phyloP scores from a whole-genome alignment of 176 grass and related monocot genomes.

The Alopecurus myosuroides region DNA sequence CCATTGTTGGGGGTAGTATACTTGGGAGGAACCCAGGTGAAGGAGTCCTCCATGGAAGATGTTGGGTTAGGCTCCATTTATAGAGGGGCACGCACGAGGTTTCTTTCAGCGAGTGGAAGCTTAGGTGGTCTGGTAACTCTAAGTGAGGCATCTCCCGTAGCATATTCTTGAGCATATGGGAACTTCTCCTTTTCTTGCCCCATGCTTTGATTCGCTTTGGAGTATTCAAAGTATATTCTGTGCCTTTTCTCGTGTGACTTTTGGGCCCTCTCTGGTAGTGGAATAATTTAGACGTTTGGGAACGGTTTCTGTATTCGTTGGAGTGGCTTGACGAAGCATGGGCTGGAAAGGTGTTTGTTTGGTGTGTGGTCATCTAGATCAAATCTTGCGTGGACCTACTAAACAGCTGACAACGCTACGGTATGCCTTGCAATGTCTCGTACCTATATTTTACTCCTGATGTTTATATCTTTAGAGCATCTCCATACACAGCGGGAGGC shows the following conservation, averaged over 20 bases:
- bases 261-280: not conserved
- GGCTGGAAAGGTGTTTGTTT: conserved; percentile 26
- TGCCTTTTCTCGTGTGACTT: conserved; percentile 16
- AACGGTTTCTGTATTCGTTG: not conserved
- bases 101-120: conserved; percentile 37
- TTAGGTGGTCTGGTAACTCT: conserved; percentile 28
- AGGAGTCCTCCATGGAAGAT: conserved; percentile 38
- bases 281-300: not conserved
- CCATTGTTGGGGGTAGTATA: conserved; percentile 29
- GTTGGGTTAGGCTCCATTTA: conserved; percentile 25
- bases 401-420: not conserved
- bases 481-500: no score
- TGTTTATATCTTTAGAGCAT: no score
- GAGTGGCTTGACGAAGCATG: conserved; percentile 40
- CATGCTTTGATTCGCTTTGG: conserved; percentile 30
- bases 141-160: conserved; percentile 40
- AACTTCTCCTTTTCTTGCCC: conserved; percentile 13
- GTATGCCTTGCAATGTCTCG: not conserved
- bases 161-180: conserved; percentile 50
- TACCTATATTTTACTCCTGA: not conserved
- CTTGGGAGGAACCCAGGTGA: not conserved
- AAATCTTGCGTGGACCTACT: not conserved
- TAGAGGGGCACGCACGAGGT: conserved; percentile 7
- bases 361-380: conserved; percentile 12
- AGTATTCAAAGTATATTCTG: conserved; percentile 44